Conservation (phyloP, 2,329 filamentous ascomycete genomes). For the Neurospora crassa region DNA sequence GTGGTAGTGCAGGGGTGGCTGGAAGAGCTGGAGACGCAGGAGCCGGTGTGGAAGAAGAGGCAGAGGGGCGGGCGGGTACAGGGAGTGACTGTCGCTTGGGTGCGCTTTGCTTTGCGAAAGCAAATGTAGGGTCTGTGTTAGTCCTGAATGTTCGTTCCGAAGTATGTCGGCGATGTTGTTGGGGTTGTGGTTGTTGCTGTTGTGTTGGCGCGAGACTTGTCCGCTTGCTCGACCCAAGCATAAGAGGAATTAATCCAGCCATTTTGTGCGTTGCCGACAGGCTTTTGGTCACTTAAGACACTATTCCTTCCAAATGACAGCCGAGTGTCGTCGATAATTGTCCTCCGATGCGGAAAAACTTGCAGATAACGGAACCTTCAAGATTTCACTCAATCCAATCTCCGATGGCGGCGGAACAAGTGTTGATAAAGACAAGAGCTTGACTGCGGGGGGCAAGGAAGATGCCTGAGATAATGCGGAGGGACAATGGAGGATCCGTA, state of each 20-base stretch:
- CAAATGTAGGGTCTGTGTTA: constrained; percentile 2
- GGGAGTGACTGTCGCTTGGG: constrained; percentile 17
- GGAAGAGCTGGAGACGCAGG: neutral
- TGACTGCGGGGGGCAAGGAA: neutral
- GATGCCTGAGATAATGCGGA: neutral
- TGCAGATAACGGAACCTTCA: neutral
- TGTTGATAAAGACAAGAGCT: neutral
- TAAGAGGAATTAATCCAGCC: constrained; percentile 20
- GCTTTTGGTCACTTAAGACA: neutral
- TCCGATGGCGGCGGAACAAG: neutral
- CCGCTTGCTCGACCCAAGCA: constrained; percentile 18
- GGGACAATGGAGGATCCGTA: neutral
- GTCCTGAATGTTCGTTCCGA: constrained; percentile 9
- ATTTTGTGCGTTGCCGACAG: constrained; percentile 10
- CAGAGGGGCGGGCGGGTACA: constrained; percentile 9
- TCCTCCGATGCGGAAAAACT: neutral
- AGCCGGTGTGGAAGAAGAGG: constrained; percentile 6
- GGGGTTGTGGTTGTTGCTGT: constrained; percentile 1
- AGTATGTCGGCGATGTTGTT: constrained; percentile 4
- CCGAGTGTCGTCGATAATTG: neutral
- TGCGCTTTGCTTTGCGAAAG: constrained; percentile 10
- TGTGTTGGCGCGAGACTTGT: constrained; percentile 9
- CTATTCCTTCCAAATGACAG: neutral
- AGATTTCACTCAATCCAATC: neutral
- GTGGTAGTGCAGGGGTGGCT: constrained; percentile 25